Conservation (phyloP, 164 flowering plant genomes). For the Cinnamomum chago region DNA sequence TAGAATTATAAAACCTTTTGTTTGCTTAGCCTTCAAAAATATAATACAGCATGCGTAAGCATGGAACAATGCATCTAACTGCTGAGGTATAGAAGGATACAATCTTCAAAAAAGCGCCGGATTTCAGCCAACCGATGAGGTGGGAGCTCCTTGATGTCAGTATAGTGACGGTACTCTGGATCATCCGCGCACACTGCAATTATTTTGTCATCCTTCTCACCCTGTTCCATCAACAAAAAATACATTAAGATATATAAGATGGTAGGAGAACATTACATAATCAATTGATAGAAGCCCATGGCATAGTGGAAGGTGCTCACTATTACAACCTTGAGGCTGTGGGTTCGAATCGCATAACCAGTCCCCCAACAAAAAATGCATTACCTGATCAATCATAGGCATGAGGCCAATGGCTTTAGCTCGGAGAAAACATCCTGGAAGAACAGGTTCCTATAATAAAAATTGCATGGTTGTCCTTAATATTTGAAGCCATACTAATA, state of each 20-base stretch:
- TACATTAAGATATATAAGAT: too few relatives aligned
- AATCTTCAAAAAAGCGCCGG: constrained; percentile 80
- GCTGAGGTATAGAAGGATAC: constrained; percentile 45
- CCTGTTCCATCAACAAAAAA: constrained; percentile 29
- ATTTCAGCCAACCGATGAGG: constrained; percentile 86
- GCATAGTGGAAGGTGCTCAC: too few relatives aligned
- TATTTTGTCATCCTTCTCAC: constrained; percentile 89
- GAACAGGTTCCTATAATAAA: constrained; percentile 59
- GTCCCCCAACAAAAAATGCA: not conserved
- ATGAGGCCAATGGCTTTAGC: constrained; percentile 80
- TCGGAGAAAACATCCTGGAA: constrained; percentile 79
- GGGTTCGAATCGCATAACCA: not conserved
- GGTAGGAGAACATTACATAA: not conserved
- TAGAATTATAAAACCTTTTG: too few relatives aligned
- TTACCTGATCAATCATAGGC: constrained; percentile 88
- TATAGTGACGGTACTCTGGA: constrained; percentile 75
- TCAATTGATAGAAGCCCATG: too few relatives aligned
- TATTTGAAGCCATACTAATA: too few relatives aligned
- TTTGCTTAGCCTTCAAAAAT: too few relatives aligned
- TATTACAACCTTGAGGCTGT: too few relatives aligned
- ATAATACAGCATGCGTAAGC: too few relatives aligned
- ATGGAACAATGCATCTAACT: too few relatives aligned
- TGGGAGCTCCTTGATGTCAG: constrained; percentile 76
- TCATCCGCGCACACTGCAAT: constrained; percentile 88
- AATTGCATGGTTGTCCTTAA: not conserved